Percentiles rank a stretch among this genome's conserved stretches.
These are phyloP conservation scores for Lyophyllum atratum DNA, from an alignment of 768 basidiomycete species.

Conservation along the genomic window DNA sequence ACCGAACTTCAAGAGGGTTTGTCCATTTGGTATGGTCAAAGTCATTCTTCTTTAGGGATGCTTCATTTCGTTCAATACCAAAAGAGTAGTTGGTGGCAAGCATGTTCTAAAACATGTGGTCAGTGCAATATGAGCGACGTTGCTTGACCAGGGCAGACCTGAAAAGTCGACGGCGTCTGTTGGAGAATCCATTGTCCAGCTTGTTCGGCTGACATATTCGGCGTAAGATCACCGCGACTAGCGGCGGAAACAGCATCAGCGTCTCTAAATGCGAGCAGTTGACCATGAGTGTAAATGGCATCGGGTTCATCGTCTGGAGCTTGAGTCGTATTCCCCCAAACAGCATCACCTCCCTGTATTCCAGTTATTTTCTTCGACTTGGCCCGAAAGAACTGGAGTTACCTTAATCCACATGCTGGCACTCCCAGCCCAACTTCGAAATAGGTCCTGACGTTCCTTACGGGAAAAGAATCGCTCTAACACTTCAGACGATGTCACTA, in stretches of 20 bases:
- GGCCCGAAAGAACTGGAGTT: slow-evolving; percentile 1
- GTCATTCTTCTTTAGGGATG: slow-evolving; percentile 63
- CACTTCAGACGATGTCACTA: slow-evolving; percentile 40
- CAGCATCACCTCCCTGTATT: slow-evolving; percentile 70
- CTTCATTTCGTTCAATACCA: slow-evolving; percentile 80
- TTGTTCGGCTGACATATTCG: slow-evolving; percentile 79
- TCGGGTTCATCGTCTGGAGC: slow-evolving; percentile 79
- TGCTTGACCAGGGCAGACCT: slow-evolving; percentile 41
- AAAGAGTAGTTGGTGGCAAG: slow-evolving; percentile 82
- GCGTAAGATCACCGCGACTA: slow-evolving; percentile 19
- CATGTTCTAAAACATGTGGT: slow-evolving; percentile 62
- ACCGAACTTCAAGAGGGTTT: slow-evolving; percentile 86
- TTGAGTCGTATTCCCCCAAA: slow-evolving; percentile 77
- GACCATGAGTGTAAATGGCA: slow-evolving; percentile 67
- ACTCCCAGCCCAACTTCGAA: slow-evolving; percentile 94
- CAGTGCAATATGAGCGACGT: slow-evolving; percentile 1
- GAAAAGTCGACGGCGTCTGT: slow-evolving; percentile 82
- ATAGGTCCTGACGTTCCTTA: slow-evolving; percentile 84
- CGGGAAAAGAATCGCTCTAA: slow-evolving; percentile 89
- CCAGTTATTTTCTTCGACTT: neutral
- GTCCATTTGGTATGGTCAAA: slow-evolving; percentile 85
- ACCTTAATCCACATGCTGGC: slow-evolving; percentile 95
- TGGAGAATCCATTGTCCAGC: slow-evolving; percentile 79
- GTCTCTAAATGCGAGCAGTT: slow-evolving; percentile 79
- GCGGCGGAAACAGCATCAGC: slow-evolving; percentile 21